Conservation (phyloP, 441 rosid genomes). For the Pelargonium citronellum region DNA sequence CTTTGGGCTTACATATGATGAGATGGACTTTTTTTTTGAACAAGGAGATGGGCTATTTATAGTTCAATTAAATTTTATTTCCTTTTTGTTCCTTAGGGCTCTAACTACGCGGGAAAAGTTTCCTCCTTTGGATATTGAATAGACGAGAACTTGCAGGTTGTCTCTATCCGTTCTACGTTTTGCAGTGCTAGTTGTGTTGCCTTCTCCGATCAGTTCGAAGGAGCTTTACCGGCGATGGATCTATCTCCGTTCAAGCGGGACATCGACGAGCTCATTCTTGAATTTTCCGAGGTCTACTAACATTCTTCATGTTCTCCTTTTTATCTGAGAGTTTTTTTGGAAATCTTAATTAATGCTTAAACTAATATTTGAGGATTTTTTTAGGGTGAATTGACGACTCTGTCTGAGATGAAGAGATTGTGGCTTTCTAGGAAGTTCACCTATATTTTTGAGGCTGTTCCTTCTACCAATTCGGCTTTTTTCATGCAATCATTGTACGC, state of each 20-base stretch:
- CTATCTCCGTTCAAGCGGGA: slow-evolving; percentile 60
- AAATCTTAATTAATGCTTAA: neutral
- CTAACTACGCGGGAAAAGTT: too few relatives aligned
- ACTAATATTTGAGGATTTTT: neutral
- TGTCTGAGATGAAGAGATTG: slow-evolving; percentile 60
- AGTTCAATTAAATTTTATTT: too few relatives aligned
- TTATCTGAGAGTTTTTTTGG: neutral
- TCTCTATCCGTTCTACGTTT: too few relatives aligned
- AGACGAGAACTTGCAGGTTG: too few relatives aligned
- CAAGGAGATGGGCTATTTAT: too few relatives aligned
- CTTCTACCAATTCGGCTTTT: slow-evolving; percentile 44
- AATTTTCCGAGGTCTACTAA: slow-evolving; percentile 47
- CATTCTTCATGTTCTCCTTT: neutral
- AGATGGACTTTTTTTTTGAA: too few relatives aligned
- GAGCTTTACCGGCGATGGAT: slow-evolving; percentile 25
- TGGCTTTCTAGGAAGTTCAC: slow-evolving; percentile 70
- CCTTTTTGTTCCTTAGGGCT: too few relatives aligned
- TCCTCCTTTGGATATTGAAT: too few relatives aligned
- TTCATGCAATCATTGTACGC: slow-evolving; percentile 74
- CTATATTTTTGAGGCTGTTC: slow-evolving; percentile 57
- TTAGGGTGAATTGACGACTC: slow-evolving; percentile 41
- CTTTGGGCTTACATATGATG: too few relatives aligned
- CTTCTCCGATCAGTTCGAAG: neutral
- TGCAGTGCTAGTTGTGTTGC: too few relatives aligned
- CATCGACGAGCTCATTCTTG: slow-evolving; percentile 61